A percentile compares a stretch with the other conserved stretches of the same genome.
These are phyloP conservation scores for Gilbertella persicaria DNA, from an alignment of 371 early-diverging fungal species.

Conservation along the genomic window DNA sequence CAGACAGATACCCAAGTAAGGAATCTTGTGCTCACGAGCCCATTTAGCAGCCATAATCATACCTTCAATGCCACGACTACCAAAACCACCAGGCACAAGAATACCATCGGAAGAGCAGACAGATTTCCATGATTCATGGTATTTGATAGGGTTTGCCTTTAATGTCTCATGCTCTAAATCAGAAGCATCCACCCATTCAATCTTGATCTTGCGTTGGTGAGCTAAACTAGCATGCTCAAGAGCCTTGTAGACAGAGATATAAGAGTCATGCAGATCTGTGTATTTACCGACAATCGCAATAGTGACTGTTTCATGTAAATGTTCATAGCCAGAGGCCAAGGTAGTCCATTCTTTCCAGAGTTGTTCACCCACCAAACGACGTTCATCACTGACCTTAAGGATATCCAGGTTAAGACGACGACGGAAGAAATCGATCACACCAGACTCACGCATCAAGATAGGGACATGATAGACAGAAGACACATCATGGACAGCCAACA, in stretches of 20 bases:
- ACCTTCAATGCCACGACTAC: conserved; percentile 95
- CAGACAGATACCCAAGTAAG: conserved; percentile 98
- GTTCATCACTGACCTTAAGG: conserved; percentile 52
- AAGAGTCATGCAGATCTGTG: conserved; percentile 93
- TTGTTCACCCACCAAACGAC: conserved; percentile 56
- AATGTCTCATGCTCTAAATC: conserved; percentile 81
- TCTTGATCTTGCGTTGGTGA: conserved; percentile 78
- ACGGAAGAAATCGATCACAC: conserved; percentile 78
- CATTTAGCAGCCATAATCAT: conserved; percentile 95
- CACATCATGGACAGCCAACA: conserved; percentile 93
- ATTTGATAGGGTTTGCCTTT: conserved; percentile 81
- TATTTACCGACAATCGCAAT: conserved; percentile 98
- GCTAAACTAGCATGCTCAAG: conserved; percentile 91
- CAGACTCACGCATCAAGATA: conserved; percentile 82
- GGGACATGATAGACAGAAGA: conserved; percentile 97
- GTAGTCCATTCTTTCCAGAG: conserved; percentile 85
- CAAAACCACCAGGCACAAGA: conserved; percentile 99
- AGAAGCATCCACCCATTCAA: conserved; percentile 96
- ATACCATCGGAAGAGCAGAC: conserved; percentile 92
- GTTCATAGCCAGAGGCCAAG: conserved; percentile 76
- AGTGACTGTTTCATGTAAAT: conserved; percentile 79
- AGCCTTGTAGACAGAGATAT: conserved; percentile 95
- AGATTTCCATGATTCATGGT: conserved; percentile 91
- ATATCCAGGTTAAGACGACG: conserved; percentile 78
- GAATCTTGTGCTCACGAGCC: conserved; percentile 97